Base-by-base conservation (phyloP, 1,284 basidiomycete species). In the Apiotrichum brassicae region DNA sequence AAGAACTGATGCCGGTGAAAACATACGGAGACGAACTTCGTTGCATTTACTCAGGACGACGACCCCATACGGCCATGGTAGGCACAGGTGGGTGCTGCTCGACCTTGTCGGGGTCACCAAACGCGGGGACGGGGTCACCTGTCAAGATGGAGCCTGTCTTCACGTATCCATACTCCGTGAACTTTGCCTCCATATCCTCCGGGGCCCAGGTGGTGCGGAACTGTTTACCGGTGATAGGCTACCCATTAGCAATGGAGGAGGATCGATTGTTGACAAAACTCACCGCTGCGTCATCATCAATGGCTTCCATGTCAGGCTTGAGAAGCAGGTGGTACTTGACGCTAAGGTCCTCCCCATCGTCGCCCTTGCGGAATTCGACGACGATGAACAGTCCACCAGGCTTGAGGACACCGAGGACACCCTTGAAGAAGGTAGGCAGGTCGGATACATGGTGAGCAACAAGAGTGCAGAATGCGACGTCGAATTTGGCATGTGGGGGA, bases 401-500 rank as follows among this genome's bases (percentile, higher is more conserved):
- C 35, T 43, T 46, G 33, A 58, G 50, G 16, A 54, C 28, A 20
- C 37, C 35, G 9, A 6, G 33, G 4, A 54, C 45, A 16, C 56
- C 56, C 3, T 20, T 36, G 7, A 58, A 38, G 45, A 54, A 54
- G 1, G 16, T 9, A 5, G 13, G 14, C 6, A 51, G 18, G 36
- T 58, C 53, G 39, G 52, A 51, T 0, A 70, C 63, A 49, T 70
- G 68, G 51, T 70, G 68, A 24, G 65, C 23, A 1, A 68, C 65
- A 19, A 67, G 54, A 33, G 62, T 68, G 8, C 51, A 53, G 24
- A 65, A 46, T 4, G 60, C 63, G 14, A 68, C 44, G 45, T 65
- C 66, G 34, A 60, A 70, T 33, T 38, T 16, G 1, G 14, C 34
- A 14, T 51, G 26, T 2, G 61, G 63, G 1, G 64, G 63, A 1